Evolutionary conservation across 805 yeast genomes (phyloP).

Genomic region (Starmerella ratchasimensis): DNA sequence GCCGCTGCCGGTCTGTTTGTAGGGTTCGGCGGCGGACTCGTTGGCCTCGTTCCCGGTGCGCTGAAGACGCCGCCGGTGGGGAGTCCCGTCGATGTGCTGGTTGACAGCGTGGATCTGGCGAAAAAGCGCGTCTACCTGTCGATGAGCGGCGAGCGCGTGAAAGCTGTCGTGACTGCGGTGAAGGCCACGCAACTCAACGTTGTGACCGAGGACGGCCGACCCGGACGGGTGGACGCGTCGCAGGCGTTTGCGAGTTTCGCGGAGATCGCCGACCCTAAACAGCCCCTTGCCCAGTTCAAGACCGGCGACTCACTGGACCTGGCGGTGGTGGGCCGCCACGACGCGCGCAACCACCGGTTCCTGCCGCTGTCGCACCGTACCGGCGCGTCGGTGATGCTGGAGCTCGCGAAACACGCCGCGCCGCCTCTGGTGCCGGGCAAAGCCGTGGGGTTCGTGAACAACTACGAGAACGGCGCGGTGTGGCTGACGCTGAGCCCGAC

Average conservation of each 20-base stretch:
- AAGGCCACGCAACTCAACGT: conserved; percentile 66
- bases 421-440: conserved; percentile 36
- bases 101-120: conserved; percentile 53
- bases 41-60: conserved; percentile 53
- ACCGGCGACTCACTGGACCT: conserved; percentile 44
- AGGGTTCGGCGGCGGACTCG: conserved; percentile 54
- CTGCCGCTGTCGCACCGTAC: conserved; percentile 49
- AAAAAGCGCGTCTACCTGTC: conserved; percentile 48
- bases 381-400: conserved; percentile 45
- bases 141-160: conserved; percentile 2
- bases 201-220: conserved; percentile 53
- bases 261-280: conserved; percentile 42
- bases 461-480: conserved; percentile 39
- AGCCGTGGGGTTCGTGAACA: conserved; percentile 51
- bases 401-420: conserved; percentile 43
- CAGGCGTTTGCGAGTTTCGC: conserved; percentile 44
- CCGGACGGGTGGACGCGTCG: conserved; percentile 67
- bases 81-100: conserved; percentile 26
- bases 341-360: conserved; percentile 52
- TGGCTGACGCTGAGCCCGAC: conserved; percentile 62
- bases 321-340: conserved; percentile 64
- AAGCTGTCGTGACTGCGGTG: conserved; percentile 39
- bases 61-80: conserved; percentile 44
- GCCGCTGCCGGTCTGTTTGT: conserved; percentile 62
- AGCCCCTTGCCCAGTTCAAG: conserved; percentile 47